Base-by-base conservation (phyloP, 352 stramenopile species). In the Globisporangium apiculatum region DNA sequence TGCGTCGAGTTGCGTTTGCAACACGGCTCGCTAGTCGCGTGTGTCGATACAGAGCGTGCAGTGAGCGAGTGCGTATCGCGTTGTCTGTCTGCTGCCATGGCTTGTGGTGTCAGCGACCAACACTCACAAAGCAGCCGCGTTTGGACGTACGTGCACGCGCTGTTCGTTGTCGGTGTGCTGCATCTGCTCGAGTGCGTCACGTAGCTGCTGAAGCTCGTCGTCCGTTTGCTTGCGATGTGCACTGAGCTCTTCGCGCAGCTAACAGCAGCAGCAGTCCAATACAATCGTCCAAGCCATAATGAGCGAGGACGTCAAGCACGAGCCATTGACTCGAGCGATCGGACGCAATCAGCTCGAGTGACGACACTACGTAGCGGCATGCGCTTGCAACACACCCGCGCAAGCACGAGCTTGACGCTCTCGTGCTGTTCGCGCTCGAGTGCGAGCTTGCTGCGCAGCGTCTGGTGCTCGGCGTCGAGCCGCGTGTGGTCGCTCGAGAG, bases 401-500 rank as follows among this genome's bases (percentile, higher is more conserved):
- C 42, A 18, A 47, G 40, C 4, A 45, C 46, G 12, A n/a, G 7
- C 31, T 17, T 52, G 0, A 38, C 45, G 7, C 47, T 57, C 7
- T 57, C 36, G 53, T 60, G 47, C 53, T 65, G 49, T 47, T 57
- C 53, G 15, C 54, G 24, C 36, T 53, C 58, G 10, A 54, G 43
- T 2, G 46, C 11, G 36, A 48, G 56, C n/a, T 69, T 83, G 15
- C 51, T 40, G 1, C 58, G 48, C 42, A 55, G 31, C 17, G 53
- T 51, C 54, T 52, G 37, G 5, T 65, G 38, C 42, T 86, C 67
- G 1, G 68, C 75, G 35, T 84, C 79, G 1, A 83, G 47, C 1
- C 75, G 69, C 8, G 67, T 79, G 15, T 69, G 76, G 1, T 80
- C 79, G 0, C 69, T 61, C 8, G 75, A 61, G 42, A 82, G 43